Evolutionary conservation across 1,284 basidiomycete species (phyloP).

Genomic region (Cryptococcus hybrid): DNA sequence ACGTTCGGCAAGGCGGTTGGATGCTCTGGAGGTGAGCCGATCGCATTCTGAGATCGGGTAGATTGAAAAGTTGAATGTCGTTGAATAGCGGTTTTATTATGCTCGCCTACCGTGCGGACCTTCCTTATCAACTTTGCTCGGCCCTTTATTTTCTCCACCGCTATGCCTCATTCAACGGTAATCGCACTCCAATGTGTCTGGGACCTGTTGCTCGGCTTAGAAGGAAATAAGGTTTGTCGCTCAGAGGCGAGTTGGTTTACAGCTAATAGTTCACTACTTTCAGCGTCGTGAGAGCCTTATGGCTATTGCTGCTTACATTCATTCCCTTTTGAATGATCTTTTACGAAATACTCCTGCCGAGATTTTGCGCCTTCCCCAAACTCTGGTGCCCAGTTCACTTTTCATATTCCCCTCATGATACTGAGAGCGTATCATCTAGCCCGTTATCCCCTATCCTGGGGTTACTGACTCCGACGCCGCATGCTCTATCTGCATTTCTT

Average conservation of each 20-base stretch:
- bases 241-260: slow-evolving; percentile 24
- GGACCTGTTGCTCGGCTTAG: slow-evolving; percentile 68
- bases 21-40: slow-evolving; percentile 69
- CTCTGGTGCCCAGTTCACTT: slow-evolving; percentile 23
- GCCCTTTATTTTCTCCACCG: slow-evolving; percentile 85
- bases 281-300: slow-evolving; percentile 31
- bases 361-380: slow-evolving; percentile 30
- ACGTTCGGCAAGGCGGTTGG: slow-evolving; percentile 70
- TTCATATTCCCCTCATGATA: neutral
- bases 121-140: slow-evolving; percentile 93
- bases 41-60: neutral
- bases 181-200: slow-evolving; percentile 73
- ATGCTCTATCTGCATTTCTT: slow-evolving; percentile 42
- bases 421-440: slow-evolving; percentile 15
- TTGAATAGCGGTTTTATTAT: slow-evolving; percentile 70
- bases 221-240: slow-evolving; percentile 57
- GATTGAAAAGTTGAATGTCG: neutral
- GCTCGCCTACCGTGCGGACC: slow-evolving; percentile 66
- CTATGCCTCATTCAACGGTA: slow-evolving; percentile 70
- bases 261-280: slow-evolving; percentile 24
- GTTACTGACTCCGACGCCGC: slow-evolving; percentile 71
- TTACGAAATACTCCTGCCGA: slow-evolving; percentile 20
- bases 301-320: slow-evolving; percentile 19
- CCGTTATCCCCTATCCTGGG: slow-evolving; percentile 72
- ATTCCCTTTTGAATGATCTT: slow-evolving; percentile 22